Evolutionary conservation across 83 land plant genomes (phyloP), one percentile per base, ranked within the genome.

Genomic region (Picea mariana): DNA sequence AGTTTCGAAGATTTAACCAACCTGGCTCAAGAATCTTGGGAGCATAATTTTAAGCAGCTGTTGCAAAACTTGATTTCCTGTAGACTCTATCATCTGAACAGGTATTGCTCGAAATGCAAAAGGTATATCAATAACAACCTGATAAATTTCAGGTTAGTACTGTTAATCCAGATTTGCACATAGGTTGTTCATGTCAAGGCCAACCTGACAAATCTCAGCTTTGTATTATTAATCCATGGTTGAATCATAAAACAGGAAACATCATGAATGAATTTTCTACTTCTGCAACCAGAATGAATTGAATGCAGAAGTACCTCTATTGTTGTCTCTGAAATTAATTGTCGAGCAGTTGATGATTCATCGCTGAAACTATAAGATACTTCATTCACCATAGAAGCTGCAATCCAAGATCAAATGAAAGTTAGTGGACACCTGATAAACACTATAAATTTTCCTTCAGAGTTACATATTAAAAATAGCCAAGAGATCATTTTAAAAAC

Each of bases 381-480:
- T 71, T 77, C 85, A 80, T 97, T 97, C 84, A 86, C 92, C 99
- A 97, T 97, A 26, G 90, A 90, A 84, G 99, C 99, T 95, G 95
- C 87, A 92, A 77, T 81, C 91, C 86, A 83, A 84, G 21, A 86
- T 62, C 78, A 91, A 86, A 85, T 75, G 81, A 90, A 67, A 67
- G 84, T 88, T 86, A 90, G 83, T 80, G 77, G 78, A 81, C 59
- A 78, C 85, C 89, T 84, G 87, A 84, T 89, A 77, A 77, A 61
- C 40, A 80, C 58, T 82, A 69, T 16, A 40, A 52, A 71, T 21
- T 80, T 49, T 3, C 18, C 60, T 66, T 78, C 59, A 16, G 38
- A 27, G 38, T 52, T 44, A 44, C 12, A 73, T 3, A 73, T 47
- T 12, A 73, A n/a, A 42, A 73, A 71, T 17, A 73, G 24, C 4